Evolutionary conservation across 2,329 filamentous ascomycete genomes (phyloP).

Genomic region (Fusarium sp.): DNA sequence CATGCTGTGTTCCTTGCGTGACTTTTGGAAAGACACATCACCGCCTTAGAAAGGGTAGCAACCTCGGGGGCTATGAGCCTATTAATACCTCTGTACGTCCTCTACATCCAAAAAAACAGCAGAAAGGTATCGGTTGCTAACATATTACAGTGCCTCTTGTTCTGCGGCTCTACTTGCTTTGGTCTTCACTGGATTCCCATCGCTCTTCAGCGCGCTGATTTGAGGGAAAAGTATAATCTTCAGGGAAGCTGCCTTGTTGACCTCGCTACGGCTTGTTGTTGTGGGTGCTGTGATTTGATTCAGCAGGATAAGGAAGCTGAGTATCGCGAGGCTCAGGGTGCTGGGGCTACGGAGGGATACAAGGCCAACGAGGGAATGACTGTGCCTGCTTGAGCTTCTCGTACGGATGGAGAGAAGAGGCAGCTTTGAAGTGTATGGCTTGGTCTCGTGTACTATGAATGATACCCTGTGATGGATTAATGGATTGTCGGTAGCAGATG

Average conservation of each 20-base stretch:
- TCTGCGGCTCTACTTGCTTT: slow-evolving; percentile 55
- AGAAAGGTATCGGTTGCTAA: too few species aligned
- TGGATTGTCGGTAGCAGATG: background rate
- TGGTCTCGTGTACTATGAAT: background rate
- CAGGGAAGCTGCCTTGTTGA: slow-evolving; percentile 58
- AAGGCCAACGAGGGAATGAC: slow-evolving; percentile 41
- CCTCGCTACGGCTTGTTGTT: slow-evolving; percentile 58
- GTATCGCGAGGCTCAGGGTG: slow-evolving; percentile 48
- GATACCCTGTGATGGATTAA: background rate
- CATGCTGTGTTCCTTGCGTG: slow-evolving; percentile 59
- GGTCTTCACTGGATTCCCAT: slow-evolving; percentile 57
- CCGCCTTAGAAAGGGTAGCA: slow-evolving; percentile 54
- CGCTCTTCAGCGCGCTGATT: slow-evolving; percentile 58
- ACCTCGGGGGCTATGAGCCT: slow-evolving; percentile 57
- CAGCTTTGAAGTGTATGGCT: too few species aligned
- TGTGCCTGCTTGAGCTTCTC: slow-evolving; percentile 15
- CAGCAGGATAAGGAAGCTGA: slow-evolving; percentile 61
- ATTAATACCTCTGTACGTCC: slow-evolving; percentile 58
- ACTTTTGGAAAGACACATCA: slow-evolving; percentile 63
- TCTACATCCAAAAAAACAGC: too few species aligned
- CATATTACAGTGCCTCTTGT: slow-evolving; percentile 54
- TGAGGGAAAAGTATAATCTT: slow-evolving; percentile 59
- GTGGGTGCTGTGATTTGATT: slow-evolving; percentile 57
- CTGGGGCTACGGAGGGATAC: slow-evolving; percentile 30
- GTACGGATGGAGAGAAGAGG: too few species aligned